Conservation (phyloP, 495 filamentous ascomycete species). For the Venustampulla echinocandica region DNA sequence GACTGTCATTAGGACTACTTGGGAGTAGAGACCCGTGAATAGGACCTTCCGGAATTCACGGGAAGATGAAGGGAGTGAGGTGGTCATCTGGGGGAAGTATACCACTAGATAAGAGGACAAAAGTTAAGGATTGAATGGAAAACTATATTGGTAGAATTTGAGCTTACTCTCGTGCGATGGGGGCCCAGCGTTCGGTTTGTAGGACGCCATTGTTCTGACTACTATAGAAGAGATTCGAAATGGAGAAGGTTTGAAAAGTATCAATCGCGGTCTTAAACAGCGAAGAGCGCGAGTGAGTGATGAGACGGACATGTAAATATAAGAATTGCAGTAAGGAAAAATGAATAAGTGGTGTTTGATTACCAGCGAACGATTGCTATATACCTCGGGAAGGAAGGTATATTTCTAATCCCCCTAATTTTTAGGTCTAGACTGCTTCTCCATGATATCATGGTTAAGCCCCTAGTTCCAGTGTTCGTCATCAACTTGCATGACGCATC, state of each 20-base stretch:
- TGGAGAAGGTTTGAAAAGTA: neutral
- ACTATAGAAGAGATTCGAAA: neutral
- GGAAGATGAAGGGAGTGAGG: slow-evolving; percentile 39
- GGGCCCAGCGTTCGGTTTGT: slow-evolving; percentile 27
- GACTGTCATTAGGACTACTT: slow-evolving; percentile 56
- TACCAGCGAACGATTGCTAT: no score
- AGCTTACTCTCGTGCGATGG: slow-evolving; percentile 41
- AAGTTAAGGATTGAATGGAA: neutral
- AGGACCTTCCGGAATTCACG: slow-evolving; percentile 52
- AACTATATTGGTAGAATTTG: no score
- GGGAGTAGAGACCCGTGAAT: slow-evolving; percentile 54
- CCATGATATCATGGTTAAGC: no score
- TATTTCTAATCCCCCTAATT: no score
- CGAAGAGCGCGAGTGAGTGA: slow-evolving; percentile 7
- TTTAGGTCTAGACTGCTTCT: no score
- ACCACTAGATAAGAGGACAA: slow-evolving; percentile 28
- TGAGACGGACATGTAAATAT: slow-evolving; percentile 5
- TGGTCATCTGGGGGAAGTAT: slow-evolving; percentile 46
- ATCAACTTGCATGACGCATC: no score
- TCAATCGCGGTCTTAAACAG: neutral
- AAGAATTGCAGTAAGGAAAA: no score
- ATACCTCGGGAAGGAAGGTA: no score
- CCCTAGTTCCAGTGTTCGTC: no score
- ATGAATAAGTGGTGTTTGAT: no score
- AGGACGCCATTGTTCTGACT: slow-evolving; percentile 12